Evolutionary conservation across 2,329 filamentous ascomycete species (phyloP).

Genomic region (Westerdykella sp.): DNA sequence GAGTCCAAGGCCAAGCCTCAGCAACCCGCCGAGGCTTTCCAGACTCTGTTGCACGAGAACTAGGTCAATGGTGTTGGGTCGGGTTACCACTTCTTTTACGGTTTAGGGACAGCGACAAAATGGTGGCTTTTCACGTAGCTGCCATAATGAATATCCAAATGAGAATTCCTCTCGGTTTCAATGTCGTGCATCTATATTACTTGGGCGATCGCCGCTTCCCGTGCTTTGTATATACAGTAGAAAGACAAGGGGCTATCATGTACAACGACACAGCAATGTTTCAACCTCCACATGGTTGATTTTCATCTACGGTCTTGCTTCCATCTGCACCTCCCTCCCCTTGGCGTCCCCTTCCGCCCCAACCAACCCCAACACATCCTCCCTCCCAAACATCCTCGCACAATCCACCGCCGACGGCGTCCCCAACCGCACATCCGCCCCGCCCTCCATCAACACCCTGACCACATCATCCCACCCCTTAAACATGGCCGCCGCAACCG

Average conservation of each 20-base stretch:
- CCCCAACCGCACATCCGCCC: constrained; percentile 38
- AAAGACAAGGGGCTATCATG: too few species aligned
- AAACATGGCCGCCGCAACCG: constrained; percentile 65
- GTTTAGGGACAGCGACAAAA: constrained; percentile 5
- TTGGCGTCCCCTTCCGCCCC: constrained; percentile 11
- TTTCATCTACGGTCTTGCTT: background rate
- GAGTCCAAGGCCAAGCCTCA: constrained; percentile 62
- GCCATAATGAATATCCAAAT: background rate
- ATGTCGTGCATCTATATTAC: too few species aligned
- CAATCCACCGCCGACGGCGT: constrained; percentile 44
- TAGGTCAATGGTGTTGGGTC: constrained; percentile 28
- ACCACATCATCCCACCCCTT: constrained; percentile 63
- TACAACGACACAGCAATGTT: too few species aligned
- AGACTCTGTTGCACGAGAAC: constrained; percentile 43
- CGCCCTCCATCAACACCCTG: constrained; percentile 44
- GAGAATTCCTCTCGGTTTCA: too few species aligned
- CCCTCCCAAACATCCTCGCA: constrained; percentile 44
- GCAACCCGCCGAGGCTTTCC: constrained; percentile 49
- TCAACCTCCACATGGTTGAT: background rate
- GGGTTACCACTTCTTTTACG: constrained; percentile 17
- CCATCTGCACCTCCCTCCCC: constrained; percentile 6
- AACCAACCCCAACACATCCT: constrained; percentile 27
- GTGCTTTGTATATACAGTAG: too few species aligned
- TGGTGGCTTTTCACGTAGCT: background rate
- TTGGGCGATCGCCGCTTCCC: too few species aligned